Conservation (phyloP, 73 alveolate genomes). For the Tetrahymena thermophila region DNA sequence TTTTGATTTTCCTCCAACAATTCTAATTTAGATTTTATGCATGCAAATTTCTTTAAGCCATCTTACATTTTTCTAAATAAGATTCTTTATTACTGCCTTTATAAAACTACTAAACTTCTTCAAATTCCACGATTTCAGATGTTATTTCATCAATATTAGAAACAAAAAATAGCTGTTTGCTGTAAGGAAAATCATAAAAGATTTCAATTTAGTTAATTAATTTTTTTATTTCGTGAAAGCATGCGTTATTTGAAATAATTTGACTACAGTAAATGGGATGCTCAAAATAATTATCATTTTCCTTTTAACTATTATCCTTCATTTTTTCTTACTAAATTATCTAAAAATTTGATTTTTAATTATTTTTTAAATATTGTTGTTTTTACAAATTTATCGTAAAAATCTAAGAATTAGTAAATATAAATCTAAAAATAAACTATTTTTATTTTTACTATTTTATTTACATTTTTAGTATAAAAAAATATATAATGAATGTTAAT, state of each 20-base stretch:
- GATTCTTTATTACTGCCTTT: not conserved
- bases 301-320: not conserved
- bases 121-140: not conserved
- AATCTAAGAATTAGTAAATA: too few relatives aligned
- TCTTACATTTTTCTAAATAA: not conserved
- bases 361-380: too few relatives aligned
- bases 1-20: not conserved
- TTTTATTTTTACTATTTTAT: too few relatives aligned
- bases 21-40: not conserved
- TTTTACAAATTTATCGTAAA: too few relatives aligned
- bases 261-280: not conserved
- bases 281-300: not conserved
- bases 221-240: not conserved
- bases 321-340: too few relatives aligned
- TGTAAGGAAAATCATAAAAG: not conserved
- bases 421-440: too few relatives aligned
- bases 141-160: not conserved
- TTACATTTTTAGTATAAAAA: not conserved
- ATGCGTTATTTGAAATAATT: not conserved
- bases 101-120: not conserved
- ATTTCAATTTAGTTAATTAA: not conserved
- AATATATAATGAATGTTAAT: too few relatives aligned
- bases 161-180: not conserved
- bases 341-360: not conserved
- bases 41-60: not conserved